Evolutionary conservation across 805 yeast genomes (phyloP), one percentile per base, ranked within the genome.

Genomic region (Yamadazyma paraphyllophila): DNA sequence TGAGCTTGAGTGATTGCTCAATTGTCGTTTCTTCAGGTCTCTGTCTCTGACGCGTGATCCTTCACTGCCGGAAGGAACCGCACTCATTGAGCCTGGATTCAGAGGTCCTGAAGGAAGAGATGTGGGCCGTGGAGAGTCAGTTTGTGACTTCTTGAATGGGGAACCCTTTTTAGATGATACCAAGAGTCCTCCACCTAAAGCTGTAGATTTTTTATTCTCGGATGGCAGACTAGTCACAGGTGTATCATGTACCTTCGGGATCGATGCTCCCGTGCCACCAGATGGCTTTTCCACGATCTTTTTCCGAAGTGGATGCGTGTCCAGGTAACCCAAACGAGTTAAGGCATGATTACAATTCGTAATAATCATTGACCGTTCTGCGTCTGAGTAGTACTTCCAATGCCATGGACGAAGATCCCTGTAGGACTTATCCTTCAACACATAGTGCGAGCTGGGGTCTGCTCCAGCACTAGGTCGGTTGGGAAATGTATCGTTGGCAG

Each of bases 291-390:
- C 58, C 31, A 45, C 41, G 16, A 71, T 58, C 46, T 66, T 67
- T 45, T 56, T 64, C 33, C 77, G 54, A 41, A 71, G 57, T 6
- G 77, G 76, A 49, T 71, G 76, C 8, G 75, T 67, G 33, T 66
- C 73, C 58, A 65, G 67, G 46, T 58, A 71, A 16, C 76, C 77
- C 35, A 69, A 53, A 35, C 77, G 50, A 17, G 71, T 69, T 49
- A 71, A 62, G 5, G 75, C 74, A 38, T 62, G 58, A 49, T 67
- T 58, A 42, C 64, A 58, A 51, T 69, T 71, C 36, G 61, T 55
- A 17, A 66, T 48, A 17, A 71, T 58, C 43, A 66, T 52, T 8
- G 47, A 48, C 33, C 73, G 58, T 48, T 70, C 74, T 34, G 53
- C 55, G 8, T 51, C 54, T 12, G 66, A 56, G 51, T 65, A 69